These are phyloP conservation scores for Lichina pygmaea DNA, from an alignment of 495 filamentous ascomycete genomes.

Conservation along the genomic window DNA sequence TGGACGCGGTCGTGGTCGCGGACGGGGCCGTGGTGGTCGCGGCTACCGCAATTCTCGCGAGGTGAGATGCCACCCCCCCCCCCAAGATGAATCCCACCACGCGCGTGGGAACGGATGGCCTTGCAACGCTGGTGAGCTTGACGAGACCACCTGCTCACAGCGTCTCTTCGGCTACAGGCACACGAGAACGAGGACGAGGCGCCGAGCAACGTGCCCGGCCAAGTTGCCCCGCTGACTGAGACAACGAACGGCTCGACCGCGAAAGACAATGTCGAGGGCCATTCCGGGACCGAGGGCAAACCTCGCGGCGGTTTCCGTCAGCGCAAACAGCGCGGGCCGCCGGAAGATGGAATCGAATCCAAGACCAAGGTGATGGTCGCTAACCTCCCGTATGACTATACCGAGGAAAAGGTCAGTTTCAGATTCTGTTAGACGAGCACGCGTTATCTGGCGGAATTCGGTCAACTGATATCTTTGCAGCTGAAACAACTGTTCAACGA, in stretches of 20 bases:
- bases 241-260: slow-evolving; percentile 26
- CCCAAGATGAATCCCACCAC: not conserved
- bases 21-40: slow-evolving; percentile 45
- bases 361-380: slow-evolving; percentile 99
- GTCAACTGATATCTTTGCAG: slow-evolving; percentile 22
- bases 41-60: not conserved
- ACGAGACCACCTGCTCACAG: too few species aligned
- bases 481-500: slow-evolving; percentile 86
- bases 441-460: not conserved
- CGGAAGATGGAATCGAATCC: slow-evolving; percentile 90
- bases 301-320: slow-evolving; percentile 19
- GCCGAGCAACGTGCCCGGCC: slow-evolving; percentile 24
- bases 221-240: slow-evolving; percentile 28
- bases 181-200: slow-evolving; percentile 8
- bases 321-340: slow-evolving; percentile 69
- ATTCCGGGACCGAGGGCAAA: slow-evolving; percentile 17
- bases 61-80: not conserved
- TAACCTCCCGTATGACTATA: slow-evolving; percentile 92
- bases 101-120: not conserved
- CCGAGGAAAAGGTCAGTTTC: slow-evolving; percentile 66
- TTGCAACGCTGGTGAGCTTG: slow-evolving; percentile 4
- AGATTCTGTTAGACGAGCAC: not conserved
- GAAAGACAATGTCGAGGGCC: slow-evolving; percentile 19
- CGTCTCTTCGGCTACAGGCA: too few species aligned
- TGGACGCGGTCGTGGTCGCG: slow-evolving; percentile 48